Conservation (phyloP, 75 land plant genomes). For the Azolla pinnata region DNA sequence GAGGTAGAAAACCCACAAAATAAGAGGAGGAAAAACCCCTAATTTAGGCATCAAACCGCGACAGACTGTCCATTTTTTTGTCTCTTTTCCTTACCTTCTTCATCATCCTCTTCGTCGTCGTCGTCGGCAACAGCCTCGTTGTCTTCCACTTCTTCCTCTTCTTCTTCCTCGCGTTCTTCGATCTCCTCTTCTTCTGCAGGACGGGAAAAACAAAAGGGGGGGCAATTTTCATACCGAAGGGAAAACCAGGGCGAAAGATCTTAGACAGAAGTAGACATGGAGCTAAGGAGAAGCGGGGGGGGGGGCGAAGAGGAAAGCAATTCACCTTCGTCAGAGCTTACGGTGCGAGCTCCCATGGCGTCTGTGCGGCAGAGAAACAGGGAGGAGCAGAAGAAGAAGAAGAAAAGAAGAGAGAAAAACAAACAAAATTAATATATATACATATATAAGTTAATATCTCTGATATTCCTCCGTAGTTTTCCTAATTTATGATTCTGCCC, state of each 20-base stretch:
- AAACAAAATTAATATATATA: no score
- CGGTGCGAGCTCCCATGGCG: constrained; percentile 11
- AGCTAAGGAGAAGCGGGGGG: not conserved
- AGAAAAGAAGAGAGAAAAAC: no score
- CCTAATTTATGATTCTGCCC: no score
- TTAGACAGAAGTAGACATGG: not conserved
- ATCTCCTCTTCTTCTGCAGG: constrained; percentile 29
- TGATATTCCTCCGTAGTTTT: no score
- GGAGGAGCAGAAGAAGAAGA: no score
- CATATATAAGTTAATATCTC: no score
- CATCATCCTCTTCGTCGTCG: constrained; percentile 63
- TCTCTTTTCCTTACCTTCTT: constrained; percentile 30
- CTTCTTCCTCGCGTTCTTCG: constrained; percentile 20
- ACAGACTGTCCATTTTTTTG: not conserved
- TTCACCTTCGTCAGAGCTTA: constrained; percentile 4
- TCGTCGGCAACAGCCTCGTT: constrained; percentile 14
- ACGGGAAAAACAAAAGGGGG: not conserved
- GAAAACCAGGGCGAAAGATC: no score
- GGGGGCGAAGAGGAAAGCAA: not conserved
- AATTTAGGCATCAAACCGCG: not conserved
- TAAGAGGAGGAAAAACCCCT: not conserved
- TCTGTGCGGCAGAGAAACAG: no score
- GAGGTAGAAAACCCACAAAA: not conserved
- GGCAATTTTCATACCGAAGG: no score
- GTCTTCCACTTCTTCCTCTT: constrained; percentile 21